Evolutionary conservation across 2,329 filamentous ascomycete species (phyloP), one percentile per base, ranked within the genome.

Genomic region (Cladophialophora bantiana): DNA sequence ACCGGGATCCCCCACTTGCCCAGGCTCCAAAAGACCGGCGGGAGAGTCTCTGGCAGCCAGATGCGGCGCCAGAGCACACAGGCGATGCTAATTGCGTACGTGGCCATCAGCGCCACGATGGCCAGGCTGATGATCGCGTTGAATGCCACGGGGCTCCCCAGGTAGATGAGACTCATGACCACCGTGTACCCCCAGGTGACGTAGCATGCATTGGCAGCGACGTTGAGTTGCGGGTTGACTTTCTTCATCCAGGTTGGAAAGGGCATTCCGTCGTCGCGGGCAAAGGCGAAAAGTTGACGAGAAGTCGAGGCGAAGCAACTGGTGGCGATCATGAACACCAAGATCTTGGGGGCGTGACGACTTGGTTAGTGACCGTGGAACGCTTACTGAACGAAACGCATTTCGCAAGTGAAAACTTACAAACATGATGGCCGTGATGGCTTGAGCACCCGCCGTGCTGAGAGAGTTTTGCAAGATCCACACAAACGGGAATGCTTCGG

Each of bases 11-110:
- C 67, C 56, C 74, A 79, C 31, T 73, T 75, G 3, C 83, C 83
- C 6, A 85, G 76, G 18, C 73, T 75, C 78, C 79, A 83, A 31
- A 80, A 78, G 0, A 76, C 74, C 1, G 73, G 69, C 0, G 80
- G 81, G 1, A 84, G 75, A 0, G 78, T 76, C 15, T 79, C 65
- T 4, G 67, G 74, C n/a, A 74, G 73, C 12, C 48, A 31, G n/a
- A 83, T 71, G n/a, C 81, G 79, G 26, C 80, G 77, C 65, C 77
- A 79, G 48, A 84, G 75, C 3, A 85, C 75, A 62, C 79, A 83
- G 42, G 76, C 75, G 59, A 84, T 81, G 35, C 81, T 81, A 53
- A 84, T 78, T 50, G 83, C 78, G 71, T 86, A 86, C 2, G 82
- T 84, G 62, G 78, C 81, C 62, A 85, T 79, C 7, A 85, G 77